These are phyloP conservation scores for Lactifluus piperatus DNA, from an alignment of 768 basidiomycete genomes.

Conservation along the genomic window DNA sequence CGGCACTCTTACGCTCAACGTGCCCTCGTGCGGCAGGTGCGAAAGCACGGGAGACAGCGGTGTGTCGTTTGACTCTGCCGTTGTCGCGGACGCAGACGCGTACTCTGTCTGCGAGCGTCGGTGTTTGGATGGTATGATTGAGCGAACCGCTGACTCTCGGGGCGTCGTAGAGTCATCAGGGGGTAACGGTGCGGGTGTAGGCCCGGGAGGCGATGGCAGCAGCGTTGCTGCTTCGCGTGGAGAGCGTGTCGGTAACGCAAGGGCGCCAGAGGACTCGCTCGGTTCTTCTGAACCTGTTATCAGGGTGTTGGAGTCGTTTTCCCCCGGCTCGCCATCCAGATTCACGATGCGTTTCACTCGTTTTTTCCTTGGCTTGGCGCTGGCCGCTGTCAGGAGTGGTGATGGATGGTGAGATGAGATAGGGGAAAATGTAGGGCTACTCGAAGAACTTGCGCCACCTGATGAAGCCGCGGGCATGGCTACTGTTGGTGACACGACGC, in stretches of 20 bases:
- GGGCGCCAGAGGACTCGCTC: background rate
- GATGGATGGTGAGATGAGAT: conserved; percentile 36
- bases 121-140: conserved; percentile 9
- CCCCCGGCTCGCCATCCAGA: conserved; percentile 43
- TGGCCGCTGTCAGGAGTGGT: conserved; percentile 34
- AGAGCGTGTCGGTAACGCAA: background rate
- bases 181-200: background rate
- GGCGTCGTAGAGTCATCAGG: conserved; percentile 4
- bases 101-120: conserved; percentile 18
- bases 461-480: background rate
- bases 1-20: conserved; percentile 11
- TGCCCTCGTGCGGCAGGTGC: conserved; percentile 21
- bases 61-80: background rate
- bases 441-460: conserved; percentile 14
- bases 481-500: conserved; percentile 22
- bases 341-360: conserved; percentile 66
- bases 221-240: conserved; percentile 3
- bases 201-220: conserved; percentile 6
- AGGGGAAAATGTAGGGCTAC: conserved; percentile 27
- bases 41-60: conserved; percentile 13
- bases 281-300: conserved; percentile 22
- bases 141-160: background rate
- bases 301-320: conserved; percentile 28
- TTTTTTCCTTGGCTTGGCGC: conserved; percentile 48
- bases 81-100: background rate